phyloP scores from a whole-genome alignment of 371 early-diverging fungal genomes.

The Zychaea mexicana region DNA sequence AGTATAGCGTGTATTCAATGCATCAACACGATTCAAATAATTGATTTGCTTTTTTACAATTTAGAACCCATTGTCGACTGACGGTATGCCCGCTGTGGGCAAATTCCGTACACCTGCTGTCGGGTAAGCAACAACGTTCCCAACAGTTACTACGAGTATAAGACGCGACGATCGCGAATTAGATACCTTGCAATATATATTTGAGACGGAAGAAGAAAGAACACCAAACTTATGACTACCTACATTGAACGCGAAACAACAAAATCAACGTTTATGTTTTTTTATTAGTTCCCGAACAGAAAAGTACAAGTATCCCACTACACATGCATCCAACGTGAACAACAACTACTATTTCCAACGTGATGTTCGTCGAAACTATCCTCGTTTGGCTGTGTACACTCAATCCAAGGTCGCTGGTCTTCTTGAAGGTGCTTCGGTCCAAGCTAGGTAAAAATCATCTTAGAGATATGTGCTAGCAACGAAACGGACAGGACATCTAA shows the following conservation, averaged over 20 bases:
- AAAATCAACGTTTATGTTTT: not conserved
- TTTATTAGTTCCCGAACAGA: slow-evolving; percentile 52
- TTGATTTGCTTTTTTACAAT: not conserved
- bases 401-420: slow-evolving; percentile 76
- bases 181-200: no score
- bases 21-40: not conserved
- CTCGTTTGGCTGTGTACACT: slow-evolving; percentile 82
- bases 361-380: slow-evolving; percentile 90
- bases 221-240: no score
- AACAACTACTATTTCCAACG: slow-evolving; percentile 91
- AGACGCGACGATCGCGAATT: not conserved
- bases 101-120: slow-evolving; percentile 62
- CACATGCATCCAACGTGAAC: slow-evolving; percentile 64
- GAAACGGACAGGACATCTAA: not conserved
- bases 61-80: slow-evolving; percentile 63
- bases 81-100: slow-evolving; percentile 65
- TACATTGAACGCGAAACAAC: not conserved
- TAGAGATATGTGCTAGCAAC: not conserved
- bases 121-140: slow-evolving; percentile 39
- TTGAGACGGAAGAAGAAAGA: no score
- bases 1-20: no score
- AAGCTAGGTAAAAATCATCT: slow-evolving; percentile 41
- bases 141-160: not conserved
- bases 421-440: slow-evolving; percentile 51
- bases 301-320: slow-evolving; percentile 56